These are phyloP conservation scores for Leccinum subrobustum DNA, from an alignment of 1,284 basidiomycete species.

Conservation along the genomic window DNA sequence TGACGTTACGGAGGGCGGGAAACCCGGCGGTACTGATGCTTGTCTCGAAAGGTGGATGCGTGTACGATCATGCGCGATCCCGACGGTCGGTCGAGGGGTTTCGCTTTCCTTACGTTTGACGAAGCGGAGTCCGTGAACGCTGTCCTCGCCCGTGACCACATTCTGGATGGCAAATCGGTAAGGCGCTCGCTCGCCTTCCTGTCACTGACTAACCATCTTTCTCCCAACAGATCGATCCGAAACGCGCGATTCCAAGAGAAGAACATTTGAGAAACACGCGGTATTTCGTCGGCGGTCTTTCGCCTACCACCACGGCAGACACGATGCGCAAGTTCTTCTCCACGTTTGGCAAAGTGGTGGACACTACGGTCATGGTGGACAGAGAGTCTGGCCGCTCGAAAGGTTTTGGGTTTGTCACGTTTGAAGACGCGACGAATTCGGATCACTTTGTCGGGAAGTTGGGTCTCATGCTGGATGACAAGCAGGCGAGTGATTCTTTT, in stretches of 20 bases:
- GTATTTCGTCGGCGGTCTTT: slow-evolving; percentile 88
- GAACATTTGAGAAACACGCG: slow-evolving; percentile 81
- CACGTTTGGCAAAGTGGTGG: slow-evolving; percentile 79
- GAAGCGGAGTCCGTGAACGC: slow-evolving; percentile 77
- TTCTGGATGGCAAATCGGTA: slow-evolving; percentile 88
- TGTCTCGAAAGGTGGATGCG: slow-evolving; percentile 66
- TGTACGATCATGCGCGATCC: slow-evolving; percentile 96
- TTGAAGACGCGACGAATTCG: slow-evolving; percentile 74
- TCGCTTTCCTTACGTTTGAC: slow-evolving; percentile 94
- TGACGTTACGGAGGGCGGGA: neutral
- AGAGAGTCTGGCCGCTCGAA: slow-evolving; percentile 87
- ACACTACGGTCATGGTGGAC: slow-evolving; percentile 94
- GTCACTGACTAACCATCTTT: slow-evolving; percentile 4
- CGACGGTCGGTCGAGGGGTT: slow-evolving; percentile 87
- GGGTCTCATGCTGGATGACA: slow-evolving; percentile 75
- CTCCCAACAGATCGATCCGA: slow-evolving; percentile 81
- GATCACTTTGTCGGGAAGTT: slow-evolving; percentile 70
- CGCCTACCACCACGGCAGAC: slow-evolving; percentile 76
- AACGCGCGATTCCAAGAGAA: slow-evolving; percentile 89
- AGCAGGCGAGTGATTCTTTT: slow-evolving; percentile 51
- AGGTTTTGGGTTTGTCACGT: slow-evolving; percentile 93
- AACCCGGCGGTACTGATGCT: slow-evolving; percentile 14
- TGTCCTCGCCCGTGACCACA: slow-evolving; percentile 83
- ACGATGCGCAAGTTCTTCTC: slow-evolving; percentile 80
- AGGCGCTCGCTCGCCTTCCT: slow-evolving; percentile 22